Conservation (phyloP, 2,329 filamentous ascomycete genomes). For the Colletotrichum sp. region DNA sequence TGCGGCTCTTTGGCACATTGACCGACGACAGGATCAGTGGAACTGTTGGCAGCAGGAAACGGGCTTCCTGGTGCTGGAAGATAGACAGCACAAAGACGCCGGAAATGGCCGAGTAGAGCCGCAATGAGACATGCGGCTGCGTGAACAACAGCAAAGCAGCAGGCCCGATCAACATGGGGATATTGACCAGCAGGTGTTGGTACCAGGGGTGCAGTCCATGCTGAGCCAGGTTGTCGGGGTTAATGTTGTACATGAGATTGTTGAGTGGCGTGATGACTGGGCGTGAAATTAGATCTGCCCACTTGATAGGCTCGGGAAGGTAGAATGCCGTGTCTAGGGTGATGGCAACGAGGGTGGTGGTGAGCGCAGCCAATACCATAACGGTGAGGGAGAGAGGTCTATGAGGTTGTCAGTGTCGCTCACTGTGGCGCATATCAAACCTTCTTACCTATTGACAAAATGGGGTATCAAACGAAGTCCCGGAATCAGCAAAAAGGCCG, state of each 20-base stretch:
- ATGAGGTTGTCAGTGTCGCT: constrained; percentile 1
- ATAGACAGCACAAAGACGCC: constrained; percentile 73
- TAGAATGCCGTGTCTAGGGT: constrained; percentile 89
- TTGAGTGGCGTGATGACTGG: constrained; percentile 81
- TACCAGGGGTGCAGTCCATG: constrained; percentile 83
- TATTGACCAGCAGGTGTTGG: constrained; percentile 74
- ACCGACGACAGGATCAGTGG: constrained; percentile 80
- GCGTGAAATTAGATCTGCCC: constrained; percentile 65
- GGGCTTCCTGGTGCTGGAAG: constrained; percentile 81
- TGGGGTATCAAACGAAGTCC: constrained; percentile 84
- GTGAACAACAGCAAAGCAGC: constrained; percentile 66
- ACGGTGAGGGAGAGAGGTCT: constrained; percentile 67
- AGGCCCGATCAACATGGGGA: constrained; percentile 76
- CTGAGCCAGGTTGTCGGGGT: constrained; percentile 71
- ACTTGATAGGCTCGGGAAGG: constrained; percentile 64
- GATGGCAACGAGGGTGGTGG: constrained; percentile 76
- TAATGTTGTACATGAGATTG: constrained; percentile 78
- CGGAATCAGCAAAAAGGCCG: constrained; percentile 87
- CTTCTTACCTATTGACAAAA: constrained; percentile 76
- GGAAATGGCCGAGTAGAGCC: constrained; percentile 76
- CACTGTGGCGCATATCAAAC: background rate
- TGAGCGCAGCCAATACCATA: constrained; percentile 67
- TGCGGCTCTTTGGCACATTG: constrained; percentile 63
- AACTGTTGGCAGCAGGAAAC: constrained; percentile 77
- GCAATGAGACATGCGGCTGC: constrained; percentile 61